A percentile compares a stretch with the other conserved stretches of the same genome.
These are phyloP conservation scores for Eucalyptus microcorys DNA, from an alignment of 345 rosid species.

Conservation along the genomic window DNA sequence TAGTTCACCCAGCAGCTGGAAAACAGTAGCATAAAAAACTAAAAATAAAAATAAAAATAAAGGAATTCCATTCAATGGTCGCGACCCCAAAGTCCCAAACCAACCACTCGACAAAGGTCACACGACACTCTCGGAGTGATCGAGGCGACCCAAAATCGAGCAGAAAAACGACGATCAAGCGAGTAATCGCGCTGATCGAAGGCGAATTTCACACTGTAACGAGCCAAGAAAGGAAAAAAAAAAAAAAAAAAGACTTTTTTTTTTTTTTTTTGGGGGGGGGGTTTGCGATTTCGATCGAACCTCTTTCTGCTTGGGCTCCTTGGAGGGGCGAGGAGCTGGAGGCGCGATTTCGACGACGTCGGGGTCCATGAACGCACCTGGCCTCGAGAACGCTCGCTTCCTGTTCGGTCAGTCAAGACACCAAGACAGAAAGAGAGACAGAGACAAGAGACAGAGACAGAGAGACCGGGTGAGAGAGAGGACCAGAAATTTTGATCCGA, in stretches of 20 bases:
- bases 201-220: not conserved
- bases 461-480: not conserved
- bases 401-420: conserved; percentile 6
- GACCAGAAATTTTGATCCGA: not conserved
- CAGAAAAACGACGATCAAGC: not conserved
- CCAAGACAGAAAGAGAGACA: not conserved
- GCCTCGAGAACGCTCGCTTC: conserved; percentile 4
- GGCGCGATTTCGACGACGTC: conserved; percentile 57
- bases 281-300: conserved; percentile 3
- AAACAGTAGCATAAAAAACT: not conserved
- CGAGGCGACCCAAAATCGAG: not conserved
- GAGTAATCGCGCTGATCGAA: not conserved
- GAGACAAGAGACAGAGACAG: not conserved
- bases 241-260: not conserved
- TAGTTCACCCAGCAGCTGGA: not conserved
- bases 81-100: not conserved
- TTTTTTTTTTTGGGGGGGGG: too few species aligned
- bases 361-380: conserved; percentile 42
- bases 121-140: not conserved
- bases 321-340: conserved; percentile 21
- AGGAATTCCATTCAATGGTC: not conserved
- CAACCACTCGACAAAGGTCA: not conserved
- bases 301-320: conserved; percentile 24
- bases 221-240: not conserved
- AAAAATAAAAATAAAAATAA: not conserved